Evolutionary conservation across 805 yeast genomes (phyloP).

Genomic region (Grigorovia jiainica): DNA sequence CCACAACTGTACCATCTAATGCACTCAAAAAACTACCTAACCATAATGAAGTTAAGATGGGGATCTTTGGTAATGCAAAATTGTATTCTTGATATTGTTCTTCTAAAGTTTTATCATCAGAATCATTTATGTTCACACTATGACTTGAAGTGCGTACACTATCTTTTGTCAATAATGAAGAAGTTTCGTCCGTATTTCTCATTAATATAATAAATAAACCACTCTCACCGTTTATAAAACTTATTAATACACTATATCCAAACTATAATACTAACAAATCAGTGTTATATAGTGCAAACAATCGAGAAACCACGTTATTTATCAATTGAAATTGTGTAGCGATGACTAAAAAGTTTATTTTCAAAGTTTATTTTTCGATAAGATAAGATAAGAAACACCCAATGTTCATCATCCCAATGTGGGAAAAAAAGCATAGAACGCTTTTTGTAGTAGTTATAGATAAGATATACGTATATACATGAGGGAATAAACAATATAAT

Average conservation of each 20-base stretch:
- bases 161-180: slow-evolving; percentile 8
- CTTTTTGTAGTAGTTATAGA: not conserved
- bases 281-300: not conserved
- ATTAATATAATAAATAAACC: too few relatives aligned
- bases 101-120: slow-evolving; percentile 10
- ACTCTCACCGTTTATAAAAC: too few relatives aligned
- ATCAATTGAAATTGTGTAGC: not conserved
- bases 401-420: too few relatives aligned
- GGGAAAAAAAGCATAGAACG: not conserved
- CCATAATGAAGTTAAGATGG: slow-evolving; percentile 34
- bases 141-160: not conserved
- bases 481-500: too few relatives aligned
- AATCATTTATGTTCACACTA: not conserved
- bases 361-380: not conserved
- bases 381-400: slow-evolving; percentile 1
- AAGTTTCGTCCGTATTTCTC: slow-evolving; percentile 10
- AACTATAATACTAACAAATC: too few relatives aligned
- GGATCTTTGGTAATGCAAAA: slow-evolving; percentile 20
- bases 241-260: too few relatives aligned
- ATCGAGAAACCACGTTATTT: not conserved
- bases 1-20: slow-evolving; percentile 39
- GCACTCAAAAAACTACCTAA: slow-evolving; percentile 39
- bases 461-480: not conserved
- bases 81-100: slow-evolving; percentile 20
- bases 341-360: slow-evolving; percentile 1